These are phyloP conservation scores for Gnetum montanum DNA, from an alignment of 75 land plant species.

Conservation along the genomic window DNA sequence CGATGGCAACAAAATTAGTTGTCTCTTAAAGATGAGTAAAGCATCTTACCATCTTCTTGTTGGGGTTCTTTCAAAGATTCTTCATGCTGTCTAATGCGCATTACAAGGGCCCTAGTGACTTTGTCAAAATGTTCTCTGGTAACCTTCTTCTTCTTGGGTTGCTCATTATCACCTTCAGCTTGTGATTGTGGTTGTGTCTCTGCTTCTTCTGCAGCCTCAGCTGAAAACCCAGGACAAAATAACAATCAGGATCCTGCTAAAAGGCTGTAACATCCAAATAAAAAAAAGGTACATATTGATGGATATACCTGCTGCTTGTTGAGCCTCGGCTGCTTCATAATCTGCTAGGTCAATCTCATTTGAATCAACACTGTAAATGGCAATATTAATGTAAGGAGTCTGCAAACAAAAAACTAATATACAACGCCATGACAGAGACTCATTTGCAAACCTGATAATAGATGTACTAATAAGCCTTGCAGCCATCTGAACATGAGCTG, in stretches of 20 bases:
- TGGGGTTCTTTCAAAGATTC: constrained; percentile 67
- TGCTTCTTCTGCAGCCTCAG: no score
- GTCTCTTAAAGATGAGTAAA: no score
- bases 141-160: constrained; percentile 65
- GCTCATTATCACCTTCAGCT: constrained; percentile 20
- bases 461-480: constrained; percentile 85
- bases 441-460: constrained; percentile 80
- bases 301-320: background rate
- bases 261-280: no score
- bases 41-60: no score
- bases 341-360: constrained; percentile 88
- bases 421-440: no score
- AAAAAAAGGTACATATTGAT: no score
- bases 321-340: constrained; percentile 33
- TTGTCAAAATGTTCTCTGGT: constrained; percentile 90
- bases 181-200: no score
- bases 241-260: no score
- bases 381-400: no score
- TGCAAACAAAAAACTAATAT: no score
- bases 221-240: no score
- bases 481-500: constrained; percentile 77
- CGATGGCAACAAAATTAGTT: no score
- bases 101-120: constrained; percentile 86
- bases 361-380: constrained; percentile 92
- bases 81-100: constrained; percentile 90